phyloP scores from a whole-genome alignment of 2,329 filamentous ascomycete species.

The Penicillium concentricum region DNA sequence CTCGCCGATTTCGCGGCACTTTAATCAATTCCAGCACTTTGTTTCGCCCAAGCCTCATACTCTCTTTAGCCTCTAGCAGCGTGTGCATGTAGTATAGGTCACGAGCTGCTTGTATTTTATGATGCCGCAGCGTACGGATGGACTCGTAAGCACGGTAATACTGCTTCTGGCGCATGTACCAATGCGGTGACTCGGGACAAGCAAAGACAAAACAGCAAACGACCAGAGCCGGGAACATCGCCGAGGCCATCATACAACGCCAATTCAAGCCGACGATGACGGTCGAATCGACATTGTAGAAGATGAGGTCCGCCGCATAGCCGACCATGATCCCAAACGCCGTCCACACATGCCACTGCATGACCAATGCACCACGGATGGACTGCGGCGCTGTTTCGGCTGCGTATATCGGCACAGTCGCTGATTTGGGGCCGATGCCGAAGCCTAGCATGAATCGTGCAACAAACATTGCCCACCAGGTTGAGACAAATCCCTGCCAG shows the following conservation, averaged over 20 bases:
- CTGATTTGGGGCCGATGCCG: constrained; percentile 73
- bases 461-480: constrained; percentile 69
- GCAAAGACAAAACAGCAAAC: constrained; percentile 61
- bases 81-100: constrained; percentile 49
- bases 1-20: constrained; percentile 62
- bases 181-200: constrained; percentile 56
- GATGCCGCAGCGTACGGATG: constrained; percentile 45
- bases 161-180: constrained; percentile 48
- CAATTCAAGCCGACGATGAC: constrained; percentile 61
- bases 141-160: constrained; percentile 44
- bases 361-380: constrained; percentile 73
- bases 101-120: constrained; percentile 46
- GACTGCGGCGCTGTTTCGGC: constrained; percentile 69
- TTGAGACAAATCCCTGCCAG: constrained; percentile 65
- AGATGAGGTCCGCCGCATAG: constrained; percentile 61
- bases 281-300: constrained; percentile 56
- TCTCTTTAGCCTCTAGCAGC: constrained; percentile 61
- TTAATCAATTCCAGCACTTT: constrained; percentile 59
- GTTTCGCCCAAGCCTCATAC: constrained; percentile 51
- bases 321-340: constrained; percentile 55
- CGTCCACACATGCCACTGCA: constrained; percentile 71
- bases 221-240: constrained; percentile 61
- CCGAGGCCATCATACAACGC: constrained; percentile 68
- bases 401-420: constrained; percentile 73
- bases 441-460: constrained; percentile 73